Evolutionary conservation across 148 eudicot genomes (phyloP), one percentile per base, ranked within the genome.

Genomic region (Euryodendron excelsum): DNA sequence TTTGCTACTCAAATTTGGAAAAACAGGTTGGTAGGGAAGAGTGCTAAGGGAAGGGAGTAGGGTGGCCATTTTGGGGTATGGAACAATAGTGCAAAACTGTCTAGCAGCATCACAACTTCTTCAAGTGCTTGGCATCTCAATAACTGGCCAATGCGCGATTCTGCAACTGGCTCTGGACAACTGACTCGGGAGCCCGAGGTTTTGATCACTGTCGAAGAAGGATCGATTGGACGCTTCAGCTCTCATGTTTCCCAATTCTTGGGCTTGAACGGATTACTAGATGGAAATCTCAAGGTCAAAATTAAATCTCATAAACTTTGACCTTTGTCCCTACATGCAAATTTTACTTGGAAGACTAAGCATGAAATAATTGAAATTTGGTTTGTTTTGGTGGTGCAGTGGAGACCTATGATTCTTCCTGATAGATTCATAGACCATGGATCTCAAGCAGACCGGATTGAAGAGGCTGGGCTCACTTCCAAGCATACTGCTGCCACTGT

Each of bases 361-460:
- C 20, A 17, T 50, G 41, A 72, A 21, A 21, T 72, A 33, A 30
- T 34, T 48, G 60, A 53, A 30, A 20, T 68, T 68, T 27, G 15
- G 7, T 25, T 30, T 2, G 5, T 60, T 50, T 20, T 15, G 1
- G 12, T 53, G 68, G 6, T 59, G 48, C 65, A 86, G 88, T 86
- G 86, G 88, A 78, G 88, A 69, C 56, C 88, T 37, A 80, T 86
- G 86, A 74, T 83, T 72, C 86, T 86, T 7, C 88, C 88, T 0
- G 88, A 86, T 59, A 64, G 86, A 52, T 83, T 83, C 44, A 86
- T 86, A 4, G 84, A 86, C 17, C 88, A 86, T 63, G 88, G 88
- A 52, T 37, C 84, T 23, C 86, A 76, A 14, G 34, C 34, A 17
- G 82, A 83, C 37, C 88, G 83, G 55, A 78, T 83, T 5, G 88